phyloP scores from a whole-genome alignment of 331 rosid genomes.

The Cydonia oblonga region DNA sequence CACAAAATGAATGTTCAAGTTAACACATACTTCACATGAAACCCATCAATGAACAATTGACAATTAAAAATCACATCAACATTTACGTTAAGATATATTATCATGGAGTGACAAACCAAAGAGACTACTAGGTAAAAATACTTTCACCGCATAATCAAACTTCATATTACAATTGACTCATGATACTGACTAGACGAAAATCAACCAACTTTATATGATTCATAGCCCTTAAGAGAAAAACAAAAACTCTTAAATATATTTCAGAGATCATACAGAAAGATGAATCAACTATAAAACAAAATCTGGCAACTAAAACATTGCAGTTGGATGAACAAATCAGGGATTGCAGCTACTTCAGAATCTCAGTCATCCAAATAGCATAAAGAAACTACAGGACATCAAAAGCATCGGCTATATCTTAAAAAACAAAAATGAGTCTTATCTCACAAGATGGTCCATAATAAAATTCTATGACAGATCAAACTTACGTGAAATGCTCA shows the following conservation, averaged over 20 bases:
- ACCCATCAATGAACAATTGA: neutral
- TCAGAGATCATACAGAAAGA: neutral
- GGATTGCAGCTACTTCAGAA: neutral
- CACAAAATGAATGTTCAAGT: neutral
- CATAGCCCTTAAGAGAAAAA: neutral
- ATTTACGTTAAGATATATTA: neutral
- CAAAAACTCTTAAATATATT: neutral
- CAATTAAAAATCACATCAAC: neutral
- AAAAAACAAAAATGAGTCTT: neutral
- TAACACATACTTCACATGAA: neutral
- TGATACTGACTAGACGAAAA: neutral
- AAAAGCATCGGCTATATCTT: neutral
- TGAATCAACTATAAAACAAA: neutral
- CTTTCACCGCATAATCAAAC: too few species aligned
- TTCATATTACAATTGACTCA: neutral
- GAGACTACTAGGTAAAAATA: too few species aligned
- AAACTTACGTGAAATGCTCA: slow-evolving; percentile 87
- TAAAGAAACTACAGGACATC: neutral
- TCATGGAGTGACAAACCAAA: neutral
- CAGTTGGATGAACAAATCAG: neutral
- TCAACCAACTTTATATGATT: neutral
- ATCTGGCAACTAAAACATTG: neutral
- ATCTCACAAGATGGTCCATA: neutral
- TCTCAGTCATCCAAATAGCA: neutral
- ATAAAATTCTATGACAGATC: neutral